Base-by-base conservation (phyloP, 2,329 filamentous ascomycete species). In the Aspergillus udagawae region DNA sequence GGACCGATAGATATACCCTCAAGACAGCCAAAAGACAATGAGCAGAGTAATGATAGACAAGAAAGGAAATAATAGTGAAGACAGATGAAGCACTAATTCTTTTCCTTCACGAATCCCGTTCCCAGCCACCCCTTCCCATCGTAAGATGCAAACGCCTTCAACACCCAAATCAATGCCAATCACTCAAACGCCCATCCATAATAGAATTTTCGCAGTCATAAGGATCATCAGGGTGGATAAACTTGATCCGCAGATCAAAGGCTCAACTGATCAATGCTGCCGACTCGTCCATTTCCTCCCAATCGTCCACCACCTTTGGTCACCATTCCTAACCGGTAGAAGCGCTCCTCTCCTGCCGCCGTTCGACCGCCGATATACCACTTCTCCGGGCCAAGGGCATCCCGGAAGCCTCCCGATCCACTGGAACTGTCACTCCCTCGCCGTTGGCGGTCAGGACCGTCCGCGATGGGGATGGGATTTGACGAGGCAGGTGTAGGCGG, bases 331-430 rank as follows among this genome's bases (percentile, higher is more conserved):
- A 81, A 61, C 8, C 75, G 71, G 56, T 80, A 80, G 55, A 80
- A 79, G 51, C 76, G 72, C 59, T 81, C 79, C 65, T 81, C 79
- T 0, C 79, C 79, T 17, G 65, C 70, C 10, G 76, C 72, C 23
- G 75, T 80, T 38, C 76, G 69, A 4, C 79, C 79, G 3, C 79
- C 79, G 27, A 81, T 78, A 66, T 80, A 81, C 79, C 79, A 81
- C 61, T 80, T 80, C 66, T 80, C 78, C 2, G 73, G 70, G 0
- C 77, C 77, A 9, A 79, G 58, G 0, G 76, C 74, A 65, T 80
- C 79, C 7, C 77, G 70, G 55, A 80, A 80, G 2, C 78, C 79
- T 14, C 76, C 76, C 2, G 75, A 79, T 20, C 76, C 76, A 49
- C 70, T 78, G 21, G 77, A 79, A 42, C 73, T 77, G 59, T 80